These are phyloP conservation scores for Pelargonium cotyledonis DNA, from an alignment of 441 rosid species.

Conservation along the genomic window DNA sequence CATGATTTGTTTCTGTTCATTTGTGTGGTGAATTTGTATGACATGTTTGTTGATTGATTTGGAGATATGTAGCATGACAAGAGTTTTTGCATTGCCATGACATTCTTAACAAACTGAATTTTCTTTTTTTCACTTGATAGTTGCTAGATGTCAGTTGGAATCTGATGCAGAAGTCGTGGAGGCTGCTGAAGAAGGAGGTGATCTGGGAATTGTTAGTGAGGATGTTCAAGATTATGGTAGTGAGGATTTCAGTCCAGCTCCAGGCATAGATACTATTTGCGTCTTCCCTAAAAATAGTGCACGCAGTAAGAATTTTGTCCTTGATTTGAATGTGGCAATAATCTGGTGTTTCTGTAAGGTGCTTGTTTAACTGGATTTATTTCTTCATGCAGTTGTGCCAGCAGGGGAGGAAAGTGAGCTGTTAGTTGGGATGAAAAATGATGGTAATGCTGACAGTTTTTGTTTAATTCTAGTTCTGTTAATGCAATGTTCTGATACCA, in stretches of 20 bases:
- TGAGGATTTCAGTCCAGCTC: conserved; percentile 51
- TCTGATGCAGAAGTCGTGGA: conserved; percentile 51
- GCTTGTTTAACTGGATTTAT: neutral
- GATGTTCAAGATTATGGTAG: conserved; percentile 68
- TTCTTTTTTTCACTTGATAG: conserved; percentile 28
- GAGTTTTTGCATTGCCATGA: neutral
- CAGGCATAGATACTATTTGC: conserved; percentile 62
- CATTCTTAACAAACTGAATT: conserved; percentile 3
- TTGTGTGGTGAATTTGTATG: neutral
- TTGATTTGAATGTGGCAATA: neutral
- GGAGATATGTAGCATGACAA: neutral
- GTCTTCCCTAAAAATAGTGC: conserved; percentile 85
- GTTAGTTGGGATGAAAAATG: conserved; percentile 79
- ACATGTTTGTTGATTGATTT: conserved; percentile 2
- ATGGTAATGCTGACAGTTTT: conserved; percentile 42
- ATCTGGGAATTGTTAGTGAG: conserved; percentile 67
- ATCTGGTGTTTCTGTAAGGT: neutral
- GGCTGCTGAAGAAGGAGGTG: conserved; percentile 46
- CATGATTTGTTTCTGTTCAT: neutral
- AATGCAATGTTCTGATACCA: conserved; percentile 1
- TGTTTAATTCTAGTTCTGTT: conserved; percentile 7
- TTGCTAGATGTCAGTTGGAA: conserved; percentile 68
- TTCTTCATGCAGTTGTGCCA: conserved; percentile 50
- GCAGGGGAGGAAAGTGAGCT: conserved; percentile 92
- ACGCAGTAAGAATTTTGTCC: conserved; percentile 36